Evolutionary conservation across 2,329 filamentous ascomycete species (phyloP).

Genomic region (Ophiocordyceps camponoti-floridani): DNA sequence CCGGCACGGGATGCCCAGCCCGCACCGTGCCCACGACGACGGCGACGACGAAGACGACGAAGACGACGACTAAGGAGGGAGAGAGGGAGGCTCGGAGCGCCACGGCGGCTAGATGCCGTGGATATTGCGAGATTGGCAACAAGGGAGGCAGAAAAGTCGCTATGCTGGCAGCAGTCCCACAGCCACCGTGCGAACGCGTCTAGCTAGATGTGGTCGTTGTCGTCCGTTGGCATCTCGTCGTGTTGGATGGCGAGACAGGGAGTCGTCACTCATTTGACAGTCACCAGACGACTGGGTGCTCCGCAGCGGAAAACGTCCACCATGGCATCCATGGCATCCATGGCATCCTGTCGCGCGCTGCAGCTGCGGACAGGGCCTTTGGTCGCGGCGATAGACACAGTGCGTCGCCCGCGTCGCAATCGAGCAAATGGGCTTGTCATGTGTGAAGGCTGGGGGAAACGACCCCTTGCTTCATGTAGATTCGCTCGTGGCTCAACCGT

Average conservation of each 20-base stretch:
- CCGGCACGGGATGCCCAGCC: background rate
- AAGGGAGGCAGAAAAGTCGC: background rate
- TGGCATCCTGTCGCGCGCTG: background rate
- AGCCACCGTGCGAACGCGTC: background rate
- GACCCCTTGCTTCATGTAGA: too few species aligned
- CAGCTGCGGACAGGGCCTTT: background rate
- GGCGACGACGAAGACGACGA: background rate
- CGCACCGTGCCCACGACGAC: conserved; percentile 1
- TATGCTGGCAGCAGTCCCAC: background rate
- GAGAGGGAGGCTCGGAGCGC: background rate
- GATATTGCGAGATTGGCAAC: background rate
- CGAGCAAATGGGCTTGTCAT: too few species aligned
- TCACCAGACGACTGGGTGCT: background rate
- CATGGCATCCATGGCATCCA: too few species aligned
- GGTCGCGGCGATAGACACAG: background rate
- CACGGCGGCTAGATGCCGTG: background rate
- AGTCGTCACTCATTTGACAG: background rate
- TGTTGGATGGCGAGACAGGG: conserved; percentile 1
- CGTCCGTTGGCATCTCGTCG: conserved; percentile 1
- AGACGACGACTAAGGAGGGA: background rate
- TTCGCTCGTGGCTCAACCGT: too few species aligned
- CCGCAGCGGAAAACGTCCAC: background rate
- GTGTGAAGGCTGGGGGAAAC: too few species aligned
- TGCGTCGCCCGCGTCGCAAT: background rate
- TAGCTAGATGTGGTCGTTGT: background rate